Evolutionary conservation across 176 grass and related monocot species (phyloP).

Genomic region (bread wheat (Triticum aestivum)): DNA sequence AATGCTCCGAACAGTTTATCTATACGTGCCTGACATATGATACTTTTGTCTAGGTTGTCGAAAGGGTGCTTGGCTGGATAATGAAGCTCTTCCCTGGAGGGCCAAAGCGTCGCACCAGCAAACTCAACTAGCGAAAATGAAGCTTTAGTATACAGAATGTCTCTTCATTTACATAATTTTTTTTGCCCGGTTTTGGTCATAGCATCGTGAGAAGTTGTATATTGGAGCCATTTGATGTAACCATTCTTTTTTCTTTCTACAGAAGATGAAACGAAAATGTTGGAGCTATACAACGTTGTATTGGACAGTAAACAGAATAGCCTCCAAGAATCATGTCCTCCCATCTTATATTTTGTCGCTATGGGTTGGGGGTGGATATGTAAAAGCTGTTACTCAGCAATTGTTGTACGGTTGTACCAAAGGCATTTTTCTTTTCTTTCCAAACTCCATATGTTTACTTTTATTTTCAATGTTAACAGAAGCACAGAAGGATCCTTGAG

Average conservation of each 20-base stretch:
- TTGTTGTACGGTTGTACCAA: neutral
- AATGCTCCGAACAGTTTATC: neutral
- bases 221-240: slow-evolving; percentile 56
- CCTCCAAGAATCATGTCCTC: slow-evolving; percentile 1
- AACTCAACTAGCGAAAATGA: slow-evolving; percentile 68
- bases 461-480: too few relatives aligned
- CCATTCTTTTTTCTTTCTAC: slow-evolving; percentile 49
- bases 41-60: slow-evolving; percentile 63
- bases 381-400: neutral
- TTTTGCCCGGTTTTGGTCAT: slow-evolving; percentile 47
- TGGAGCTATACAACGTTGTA: slow-evolving; percentile 28
- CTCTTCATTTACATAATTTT: slow-evolving; percentile 21
- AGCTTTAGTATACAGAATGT: slow-evolving; percentile 44
- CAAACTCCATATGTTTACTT: neutral
- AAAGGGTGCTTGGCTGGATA: slow-evolving; percentile 95
- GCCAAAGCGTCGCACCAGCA: slow-evolving; percentile 93
- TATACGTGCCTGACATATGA: slow-evolving; percentile 4
- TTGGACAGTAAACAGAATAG: slow-evolving; percentile 41
- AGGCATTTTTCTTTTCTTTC: neutral
- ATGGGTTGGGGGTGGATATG: slow-evolving; percentile 26
- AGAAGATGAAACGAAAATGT: slow-evolving; percentile 43
- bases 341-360: neutral
- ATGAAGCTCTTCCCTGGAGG: slow-evolving; percentile 98
- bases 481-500: too few relatives aligned
- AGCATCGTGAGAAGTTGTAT: slow-evolving; percentile 55